Base-by-base conservation (phyloP, 257 asterid species). In the Fraxinus pennsylvanica region DNA sequence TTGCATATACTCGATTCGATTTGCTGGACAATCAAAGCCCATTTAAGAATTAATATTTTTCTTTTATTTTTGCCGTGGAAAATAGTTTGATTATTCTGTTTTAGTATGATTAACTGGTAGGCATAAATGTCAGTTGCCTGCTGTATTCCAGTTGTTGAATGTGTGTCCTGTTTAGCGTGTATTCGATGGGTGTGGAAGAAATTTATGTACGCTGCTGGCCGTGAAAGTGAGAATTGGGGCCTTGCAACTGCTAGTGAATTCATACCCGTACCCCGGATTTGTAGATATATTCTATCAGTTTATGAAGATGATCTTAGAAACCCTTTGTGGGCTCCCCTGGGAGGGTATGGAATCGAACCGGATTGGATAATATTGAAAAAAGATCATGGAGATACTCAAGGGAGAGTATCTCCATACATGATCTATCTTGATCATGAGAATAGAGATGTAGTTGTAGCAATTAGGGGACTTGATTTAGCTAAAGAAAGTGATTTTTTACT, bases 111-210 rank as follows among this genome's bases (percentile, higher is more conserved):
- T 79, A 77, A 74, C 50, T 85, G 74, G 75, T 83, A 88, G 94
- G 90, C 81, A 84, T 82, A 88, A 63, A 96, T 96, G 99, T 93
- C 99, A 54, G 89, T 88, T 79, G 92, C 96, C 84, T 93, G 96
- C 89, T 92, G 99, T 76, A 4, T 96, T 17, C 99, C 99, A 74
- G 78, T 93, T 75, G 88, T 92, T 50, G 99, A 96, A 88, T 96
- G 99, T 54, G 98, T 93, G n/a, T 93, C 96, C 79, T 92, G 97
- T 81, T 80, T 96, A 83, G 99, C 94, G 0, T 96, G 99, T 77
- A 70, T 85, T 52, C 97, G 99, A 47, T 96, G 99, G 99, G 95
- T 76, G 67, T 96, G 99, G 99, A 96, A 92, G 89, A 96, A 93
- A 67, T 91, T 92, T 68, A 90, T 89, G 5, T 96, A 91, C 85